Evolutionary conservation across 2,329 filamentous ascomycete genomes (phyloP), one percentile per base, ranked within the genome.

Genomic region (Botrytis sinoallii): DNA sequence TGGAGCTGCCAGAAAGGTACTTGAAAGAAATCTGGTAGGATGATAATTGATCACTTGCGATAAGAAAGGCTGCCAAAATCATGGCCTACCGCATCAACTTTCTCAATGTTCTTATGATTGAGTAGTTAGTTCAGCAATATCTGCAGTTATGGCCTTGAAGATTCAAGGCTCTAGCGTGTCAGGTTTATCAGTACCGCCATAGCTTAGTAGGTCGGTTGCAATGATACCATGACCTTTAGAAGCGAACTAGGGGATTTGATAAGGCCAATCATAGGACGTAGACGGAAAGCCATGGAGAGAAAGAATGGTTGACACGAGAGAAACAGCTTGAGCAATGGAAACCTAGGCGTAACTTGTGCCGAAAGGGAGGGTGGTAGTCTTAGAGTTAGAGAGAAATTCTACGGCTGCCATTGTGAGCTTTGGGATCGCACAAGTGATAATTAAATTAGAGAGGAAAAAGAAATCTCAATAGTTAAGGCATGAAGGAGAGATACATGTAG

Each of bases 281-380:
- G 84, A 85, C 32, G 85, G 85, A 63, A 85, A 85, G 52, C 85
- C 85, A 74, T 87, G 85, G 8, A 87, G 80, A 70, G 87, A 81
- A 22, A 87, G 78, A 12, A 87, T 77, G 0, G 84, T 85, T 7
- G 79, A 75, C 12, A 77, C 72, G 10, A 52, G 66, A 1, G 71
- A 10, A 32, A 59, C 20, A 0, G 73, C 72, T 0, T 79, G 46
- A 3, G 74, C 77, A 3, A 80, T 76, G 52, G 79, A 76, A 40
- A 82, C 75, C 75, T 83, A 83, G 10, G 80, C 82, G 73, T 73
- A 75, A 8, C 52, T 74, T 35, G 29, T 57, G 3, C 52, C 52
- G 12, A 3, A 40, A 10, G 46, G 32, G 6, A 70, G 67, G 8
- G 14, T 48, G 55, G 10, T 29, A 18, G 55, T 59, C 32, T 59